Conservation (phyloP, 495 filamentous ascomycete species). For the Aspergillus sclerotiicarbonarius region DNA sequence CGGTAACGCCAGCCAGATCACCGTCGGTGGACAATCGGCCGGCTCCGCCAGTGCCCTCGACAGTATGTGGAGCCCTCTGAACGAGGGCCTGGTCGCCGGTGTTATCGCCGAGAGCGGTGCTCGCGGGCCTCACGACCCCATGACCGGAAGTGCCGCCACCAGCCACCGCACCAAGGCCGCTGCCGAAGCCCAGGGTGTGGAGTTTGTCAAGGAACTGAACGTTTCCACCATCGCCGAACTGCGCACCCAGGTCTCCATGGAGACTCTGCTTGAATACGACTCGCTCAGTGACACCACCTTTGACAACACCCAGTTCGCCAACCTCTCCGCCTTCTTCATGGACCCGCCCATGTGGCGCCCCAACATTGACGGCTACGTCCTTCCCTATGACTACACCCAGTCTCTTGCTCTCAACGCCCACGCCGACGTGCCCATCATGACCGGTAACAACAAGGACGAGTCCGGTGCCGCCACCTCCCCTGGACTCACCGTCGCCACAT, state of each 20-base stretch:
- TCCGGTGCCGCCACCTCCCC: slow-evolving; percentile 8
- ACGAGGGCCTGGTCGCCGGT: slow-evolving; percentile 7
- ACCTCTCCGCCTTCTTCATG: slow-evolving; percentile 13
- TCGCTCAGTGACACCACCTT: slow-evolving; percentile 10
- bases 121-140: slow-evolving; percentile 14
- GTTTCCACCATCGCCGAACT: slow-evolving; percentile 7
- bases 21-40: slow-evolving; percentile 45
- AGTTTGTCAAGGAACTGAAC: slow-evolving; percentile 12
- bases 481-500: slow-evolving; percentile 5
- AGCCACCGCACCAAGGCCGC: slow-evolving; percentile 13
- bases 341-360: slow-evolving; percentile 18
- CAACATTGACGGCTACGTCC: slow-evolving; percentile 19
- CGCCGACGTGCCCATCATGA: slow-evolving; percentile 19
- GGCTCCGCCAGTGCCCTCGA: slow-evolving; percentile 43
- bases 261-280: slow-evolving; percentile 6
- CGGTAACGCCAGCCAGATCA: slow-evolving; percentile 41
- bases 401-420: slow-evolving; percentile 8
- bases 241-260: slow-evolving; percentile 9
- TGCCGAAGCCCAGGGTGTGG: slow-evolving; percentile 16
- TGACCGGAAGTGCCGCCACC: slow-evolving; percentile 13
- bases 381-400: slow-evolving; percentile 15
- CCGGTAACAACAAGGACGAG: slow-evolving; percentile 23
- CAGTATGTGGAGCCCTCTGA: slow-evolving; percentile 16
- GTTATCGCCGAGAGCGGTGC: slow-evolving; percentile 22
- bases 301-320: slow-evolving; percentile 14